Evolutionary conservation across 805 yeast species (phyloP).

Genomic region (Lachancea nothofagi): DNA sequence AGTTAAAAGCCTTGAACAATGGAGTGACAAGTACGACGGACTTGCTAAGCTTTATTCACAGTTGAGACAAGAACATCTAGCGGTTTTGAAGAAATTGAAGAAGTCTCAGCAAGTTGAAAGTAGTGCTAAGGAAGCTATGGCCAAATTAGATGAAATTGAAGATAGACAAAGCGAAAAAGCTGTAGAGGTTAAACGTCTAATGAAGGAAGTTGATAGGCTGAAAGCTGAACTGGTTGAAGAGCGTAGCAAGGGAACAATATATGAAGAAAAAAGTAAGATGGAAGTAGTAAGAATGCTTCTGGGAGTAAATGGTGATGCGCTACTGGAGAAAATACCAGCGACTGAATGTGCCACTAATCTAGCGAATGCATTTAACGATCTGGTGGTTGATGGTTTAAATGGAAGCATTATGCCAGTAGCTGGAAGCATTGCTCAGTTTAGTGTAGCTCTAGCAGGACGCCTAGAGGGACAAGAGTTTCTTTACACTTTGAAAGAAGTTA

Average conservation of each 20-base stretch:
- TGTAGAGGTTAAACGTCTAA: background rate
- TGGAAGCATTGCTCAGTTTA: slow-evolving; percentile 55
- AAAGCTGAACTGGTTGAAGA: no score
- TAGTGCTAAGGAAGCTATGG: slow-evolving; percentile 83
- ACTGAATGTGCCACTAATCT: slow-evolving; percentile 72
- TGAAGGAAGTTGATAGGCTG: background rate
- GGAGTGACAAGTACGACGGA: slow-evolving; percentile 85
- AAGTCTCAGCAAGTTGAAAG: slow-evolving; percentile 81
- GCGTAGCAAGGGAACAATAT: no score
- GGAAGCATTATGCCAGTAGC: slow-evolving; percentile 52
- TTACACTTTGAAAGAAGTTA: slow-evolving; percentile 47
- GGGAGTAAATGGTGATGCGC: slow-evolving; percentile 46
- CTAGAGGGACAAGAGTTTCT: slow-evolving; percentile 67
- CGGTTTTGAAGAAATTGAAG: slow-evolving; percentile 69
- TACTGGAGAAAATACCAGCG: slow-evolving; percentile 52
- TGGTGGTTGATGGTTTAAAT: slow-evolving; percentile 68
- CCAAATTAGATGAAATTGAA: slow-evolving; percentile 58
- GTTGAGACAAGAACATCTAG: slow-evolving; percentile 85
- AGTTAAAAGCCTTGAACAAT: slow-evolving; percentile 64
- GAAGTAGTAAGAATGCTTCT: slow-evolving; percentile 38
- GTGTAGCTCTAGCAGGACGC: slow-evolving; percentile 54
- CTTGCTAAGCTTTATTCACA: slow-evolving; percentile 87
- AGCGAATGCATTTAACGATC: slow-evolving; percentile 68
- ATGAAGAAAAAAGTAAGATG: background rate
- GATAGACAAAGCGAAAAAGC: background rate